phyloP scores from a whole-genome alignment of 371 early-diverging fungal species.

The Parasitella parasitica region DNA sequence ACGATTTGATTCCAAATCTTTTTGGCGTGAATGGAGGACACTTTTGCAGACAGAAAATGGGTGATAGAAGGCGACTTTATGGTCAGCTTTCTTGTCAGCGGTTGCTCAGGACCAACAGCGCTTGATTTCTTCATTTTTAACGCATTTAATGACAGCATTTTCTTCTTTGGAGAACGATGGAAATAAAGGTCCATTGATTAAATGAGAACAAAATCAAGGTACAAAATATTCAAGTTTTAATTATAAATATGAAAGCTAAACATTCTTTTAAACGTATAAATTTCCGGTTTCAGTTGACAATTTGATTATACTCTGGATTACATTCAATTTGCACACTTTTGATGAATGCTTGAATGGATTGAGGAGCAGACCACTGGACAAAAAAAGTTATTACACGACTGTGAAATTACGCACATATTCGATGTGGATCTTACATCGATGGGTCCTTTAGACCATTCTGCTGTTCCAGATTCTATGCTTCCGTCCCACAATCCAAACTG shows the following conservation, averaged over 20 bases:
- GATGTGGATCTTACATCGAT: slow-evolving; percentile 48
- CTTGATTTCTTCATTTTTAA: slow-evolving; percentile 1
- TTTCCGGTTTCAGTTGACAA: slow-evolving; percentile 16
- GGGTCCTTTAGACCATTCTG: slow-evolving; percentile 45
- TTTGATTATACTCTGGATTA: slow-evolving; percentile 24
- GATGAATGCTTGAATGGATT: slow-evolving; percentile 12
- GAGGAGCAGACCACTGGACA: slow-evolving; percentile 20
- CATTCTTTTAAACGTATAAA: slow-evolving; percentile 7
- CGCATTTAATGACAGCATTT: neutral
- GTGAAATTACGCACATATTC: too few species aligned
- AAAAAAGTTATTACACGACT: too few species aligned
- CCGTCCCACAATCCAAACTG: slow-evolving; percentile 65
- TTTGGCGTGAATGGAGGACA: neutral
- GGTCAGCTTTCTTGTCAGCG: neutral
- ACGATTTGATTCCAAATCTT: slow-evolving; percentile 8
- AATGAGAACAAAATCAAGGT: neutral
- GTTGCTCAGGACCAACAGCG: neutral
- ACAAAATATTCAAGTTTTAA: slow-evolving; percentile 1
- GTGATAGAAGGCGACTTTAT: neutral
- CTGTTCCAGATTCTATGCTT: slow-evolving; percentile 39
- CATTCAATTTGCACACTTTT: slow-evolving; percentile 22
- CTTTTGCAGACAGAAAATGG: neutral
- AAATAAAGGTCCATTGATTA: slow-evolving; percentile 17
- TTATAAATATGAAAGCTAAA: neutral
- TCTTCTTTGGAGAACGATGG: slow-evolving; percentile 11